Base-by-base conservation (phyloP, 169 alveolate genomes). In the Eimeria sp. region DNA sequence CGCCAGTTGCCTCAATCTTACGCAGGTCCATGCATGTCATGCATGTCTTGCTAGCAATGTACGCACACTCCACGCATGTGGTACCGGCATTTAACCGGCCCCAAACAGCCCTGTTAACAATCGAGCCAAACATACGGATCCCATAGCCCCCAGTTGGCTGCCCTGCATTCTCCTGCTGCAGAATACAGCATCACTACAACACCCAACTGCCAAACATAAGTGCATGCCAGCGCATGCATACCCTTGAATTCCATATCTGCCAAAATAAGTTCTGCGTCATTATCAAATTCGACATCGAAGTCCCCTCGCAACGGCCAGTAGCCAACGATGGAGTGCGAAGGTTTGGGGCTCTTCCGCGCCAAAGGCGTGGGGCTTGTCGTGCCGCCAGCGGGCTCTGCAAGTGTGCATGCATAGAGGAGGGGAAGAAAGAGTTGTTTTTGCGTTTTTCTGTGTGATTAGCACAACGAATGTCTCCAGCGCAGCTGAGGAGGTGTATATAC, bases 271-370 rank as follows among this genome's bases (percentile, higher is more conserved):
- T 99, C 99, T 30, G 99, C 99, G 97, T 99, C 99, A 97, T 99
- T 98, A 96, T 99, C 99, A 97, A 98, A 99, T 94, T 99, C 99
- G 22, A 98, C 98, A 95, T 99, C 99, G 96, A 99, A 99, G 96
- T 99, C 99, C 13, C 99, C 99, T 96, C 99, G 98, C 92, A 98
- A 96, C 34, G 99, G 99, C 99, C 99, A 97, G 96, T 98, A 99
- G 4, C 99, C 99, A 58, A 98, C 97, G 57, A 97, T 97, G 92
- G 98, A 98, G 34, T 98, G 98, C 92, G 98, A 97, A 58, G 98
- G 97, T 76, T 95, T 97, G 49, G 95, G 78, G 43, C 73, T 51
- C 30, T 47, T 47, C 1, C 90, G 90, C 49, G 90, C 51, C 83
- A 88, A 34, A 10, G 86, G 70, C 54, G 87, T 27, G n/a, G 67